Percentiles rank a stretch among this genome's conserved stretches.
Evolutionary conservation across 2,329 filamentous ascomycete species (phyloP).

Genomic region (Lanzia echinophila): DNA sequence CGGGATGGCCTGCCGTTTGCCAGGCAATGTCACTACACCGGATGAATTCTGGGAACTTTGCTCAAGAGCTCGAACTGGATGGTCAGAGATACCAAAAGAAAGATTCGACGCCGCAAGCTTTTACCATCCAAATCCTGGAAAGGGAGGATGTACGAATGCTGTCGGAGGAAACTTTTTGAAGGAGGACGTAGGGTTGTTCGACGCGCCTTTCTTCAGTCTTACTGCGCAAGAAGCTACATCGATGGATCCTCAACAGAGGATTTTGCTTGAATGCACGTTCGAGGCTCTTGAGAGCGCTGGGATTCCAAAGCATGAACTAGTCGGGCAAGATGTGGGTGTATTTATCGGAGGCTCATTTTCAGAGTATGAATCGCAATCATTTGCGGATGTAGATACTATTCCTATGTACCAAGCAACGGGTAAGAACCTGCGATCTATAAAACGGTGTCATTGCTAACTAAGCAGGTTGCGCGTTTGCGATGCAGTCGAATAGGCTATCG

Average conservation of each 20-base stretch:
- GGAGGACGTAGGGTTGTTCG: slow-evolving; percentile 6
- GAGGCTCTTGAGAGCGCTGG: slow-evolving; percentile 27
- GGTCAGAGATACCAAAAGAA: slow-evolving; percentile 11
- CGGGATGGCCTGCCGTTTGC: slow-evolving; percentile 46
- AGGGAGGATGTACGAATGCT: slow-evolving; percentile 7
- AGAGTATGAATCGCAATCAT: slow-evolving; percentile 11
- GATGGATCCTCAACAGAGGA: slow-evolving; percentile 29
- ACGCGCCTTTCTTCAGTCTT: slow-evolving; percentile 8
- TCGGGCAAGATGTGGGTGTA: slow-evolving; percentile 19
- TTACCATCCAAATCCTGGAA: slow-evolving; percentile 8
- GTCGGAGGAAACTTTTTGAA: slow-evolving; percentile 4
- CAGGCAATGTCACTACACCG: slow-evolving; percentile 39
- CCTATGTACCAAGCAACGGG: slow-evolving; percentile 48
- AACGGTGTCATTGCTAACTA: too few species aligned
- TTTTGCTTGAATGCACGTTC: slow-evolving; percentile 25
- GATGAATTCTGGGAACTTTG: slow-evolving; percentile 69
- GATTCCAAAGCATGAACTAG: slow-evolving; percentile 11
- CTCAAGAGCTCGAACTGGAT: slow-evolving; percentile 46
- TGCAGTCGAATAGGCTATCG: slow-evolving; percentile 39
- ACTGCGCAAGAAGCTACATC: slow-evolving; percentile 20
- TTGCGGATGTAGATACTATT: slow-evolving; percentile 40
- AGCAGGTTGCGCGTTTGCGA: slow-evolving; percentile 21
- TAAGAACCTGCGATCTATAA: background rate
- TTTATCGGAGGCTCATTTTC: slow-evolving; percentile 16
- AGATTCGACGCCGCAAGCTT: slow-evolving; percentile 8